These are phyloP conservation scores for Chrysochromulina parva DNA, from an alignment of 78 protist genomes.

Conservation along the genomic window DNA sequence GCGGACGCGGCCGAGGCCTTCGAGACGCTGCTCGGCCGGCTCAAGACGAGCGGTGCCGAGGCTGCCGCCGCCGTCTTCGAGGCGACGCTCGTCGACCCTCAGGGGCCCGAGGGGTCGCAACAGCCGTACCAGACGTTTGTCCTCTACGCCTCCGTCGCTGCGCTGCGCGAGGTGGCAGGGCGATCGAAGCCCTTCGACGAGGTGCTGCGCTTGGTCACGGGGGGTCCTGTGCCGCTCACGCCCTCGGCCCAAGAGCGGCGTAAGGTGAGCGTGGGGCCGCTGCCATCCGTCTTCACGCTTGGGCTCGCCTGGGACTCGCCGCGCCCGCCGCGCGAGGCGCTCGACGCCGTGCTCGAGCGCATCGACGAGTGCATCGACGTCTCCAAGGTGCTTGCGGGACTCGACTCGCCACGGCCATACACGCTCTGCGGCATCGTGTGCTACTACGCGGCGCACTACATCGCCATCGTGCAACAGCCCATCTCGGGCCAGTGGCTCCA, in stretches of 20 bases:
- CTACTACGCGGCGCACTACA: not conserved
- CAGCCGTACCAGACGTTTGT: not conserved
- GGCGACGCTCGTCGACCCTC: not conserved
- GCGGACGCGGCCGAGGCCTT: not conserved
- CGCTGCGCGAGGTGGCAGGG: too few relatives aligned
- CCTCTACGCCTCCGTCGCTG: not conserved
- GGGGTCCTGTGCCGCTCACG: too few relatives aligned
- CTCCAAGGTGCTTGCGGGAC: not conserved
- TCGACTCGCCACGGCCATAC: not conserved
- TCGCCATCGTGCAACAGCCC: not conserved
- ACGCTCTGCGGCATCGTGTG: not conserved
- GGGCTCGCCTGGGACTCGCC: not conserved
- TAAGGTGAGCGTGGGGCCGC: too few relatives aligned
- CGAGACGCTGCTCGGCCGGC: not conserved
- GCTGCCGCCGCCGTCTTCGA: not conserved
- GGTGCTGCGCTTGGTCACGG: too few relatives aligned
- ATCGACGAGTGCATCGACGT: not conserved
- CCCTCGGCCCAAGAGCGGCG: too few relatives aligned
- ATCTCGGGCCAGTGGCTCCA: not conserved
- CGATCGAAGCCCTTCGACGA: too few relatives aligned
- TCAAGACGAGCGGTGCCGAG: not conserved
- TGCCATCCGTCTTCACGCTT: not conserved
- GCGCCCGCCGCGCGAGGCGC: not conserved
- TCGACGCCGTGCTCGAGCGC: not conserved
- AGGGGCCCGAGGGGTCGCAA: not conserved